Conservation (phyloP, 1,284 basidiomycete species). For the Gomphus bonarii region DNA sequence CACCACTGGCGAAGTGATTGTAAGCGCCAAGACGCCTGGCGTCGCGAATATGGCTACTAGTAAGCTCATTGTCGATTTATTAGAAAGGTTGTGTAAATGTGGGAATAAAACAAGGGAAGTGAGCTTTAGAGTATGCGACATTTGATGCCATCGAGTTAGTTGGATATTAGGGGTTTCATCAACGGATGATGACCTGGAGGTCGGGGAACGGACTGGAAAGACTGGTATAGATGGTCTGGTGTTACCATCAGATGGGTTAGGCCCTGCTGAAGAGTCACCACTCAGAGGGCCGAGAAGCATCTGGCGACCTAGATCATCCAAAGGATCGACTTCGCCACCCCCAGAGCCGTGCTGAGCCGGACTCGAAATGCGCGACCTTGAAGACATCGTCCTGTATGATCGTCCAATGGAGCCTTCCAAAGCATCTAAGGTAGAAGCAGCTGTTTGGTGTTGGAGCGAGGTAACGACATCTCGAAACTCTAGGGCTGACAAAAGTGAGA, state of each 20-base stretch:
- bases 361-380: slow-evolving; percentile 17
- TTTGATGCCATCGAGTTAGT: slow-evolving; percentile 31
- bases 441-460: slow-evolving; percentile 59
- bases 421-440: slow-evolving; percentile 41
- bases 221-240: slow-evolving; percentile 31
- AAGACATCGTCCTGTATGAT: slow-evolving; percentile 38
- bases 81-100: slow-evolving; percentile 66
- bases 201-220: slow-evolving; percentile 47
- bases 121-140: slow-evolving; percentile 29
- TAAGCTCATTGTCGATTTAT: slow-evolving; percentile 66
- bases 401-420: slow-evolving; percentile 65
- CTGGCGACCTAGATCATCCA: slow-evolving; percentile 39
- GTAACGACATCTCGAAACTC: slow-evolving; percentile 89
- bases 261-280: background rate
- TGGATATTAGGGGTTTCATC: slow-evolving; percentile 22
- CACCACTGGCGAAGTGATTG: slow-evolving; percentile 87
- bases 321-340: slow-evolving; percentile 29
- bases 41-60: slow-evolving; percentile 70
- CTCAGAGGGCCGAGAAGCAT: slow-evolving; percentile 21
- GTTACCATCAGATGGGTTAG: background rate
- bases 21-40: slow-evolving; percentile 80
- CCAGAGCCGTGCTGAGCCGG: slow-evolving; percentile 22
- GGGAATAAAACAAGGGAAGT: slow-evolving; percentile 71
- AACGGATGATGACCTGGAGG: slow-evolving; percentile 21
- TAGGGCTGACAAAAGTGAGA: slow-evolving; percentile 86